Base-by-base conservation (phyloP, 2,329 filamentous ascomycete genomes). In the Botrytis fragariae region DNA sequence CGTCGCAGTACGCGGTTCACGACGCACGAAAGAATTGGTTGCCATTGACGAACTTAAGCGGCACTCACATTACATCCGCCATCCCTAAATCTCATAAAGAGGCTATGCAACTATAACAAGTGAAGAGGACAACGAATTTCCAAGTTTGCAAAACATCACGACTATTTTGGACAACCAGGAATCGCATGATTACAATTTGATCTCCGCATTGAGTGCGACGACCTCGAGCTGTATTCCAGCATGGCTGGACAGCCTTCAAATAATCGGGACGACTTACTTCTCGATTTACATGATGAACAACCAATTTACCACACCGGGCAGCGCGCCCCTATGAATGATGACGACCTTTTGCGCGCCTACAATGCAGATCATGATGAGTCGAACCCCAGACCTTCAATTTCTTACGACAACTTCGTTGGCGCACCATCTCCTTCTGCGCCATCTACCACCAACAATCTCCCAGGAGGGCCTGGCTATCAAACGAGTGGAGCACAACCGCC, bases 331-430 rank as follows among this genome's bases (percentile, higher is more conserved):
- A 85, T 93, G 75, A 91, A 91, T 82, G 94, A 97, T 82, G 92
- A 97, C 77, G 90, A 95, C 77, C 86, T 97, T 65, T 85, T 95
- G 80, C 88, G 90, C 81, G 89, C 89, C 77, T 95, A 93, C 84
- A 88, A 92, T 74, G 76, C 75, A 14, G 77, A 81, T 79, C 90
- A 92, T 80, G 89, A 93, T 77, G 85, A 87, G 78, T 84, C 87
- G 64, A 88, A 88, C 75, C 84, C 90, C 73, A 92, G 95, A 77
- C 93, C 94, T 70, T 98, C 95, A 39, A 90, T 95, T 70, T 97
- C 94, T 74, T 98, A 98, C 83, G 95, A 98, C 86, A 92, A 96
- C 79, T 98, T 98, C 82, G 91, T 98, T 75, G 95, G 95, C 76
- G 90, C 86, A 42, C 85, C 85, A 76, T 86, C 85, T 75, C 84